Conservation (phyloP, 2,329 filamentous ascomycete species). For the Trichoderma gracile region DNA sequence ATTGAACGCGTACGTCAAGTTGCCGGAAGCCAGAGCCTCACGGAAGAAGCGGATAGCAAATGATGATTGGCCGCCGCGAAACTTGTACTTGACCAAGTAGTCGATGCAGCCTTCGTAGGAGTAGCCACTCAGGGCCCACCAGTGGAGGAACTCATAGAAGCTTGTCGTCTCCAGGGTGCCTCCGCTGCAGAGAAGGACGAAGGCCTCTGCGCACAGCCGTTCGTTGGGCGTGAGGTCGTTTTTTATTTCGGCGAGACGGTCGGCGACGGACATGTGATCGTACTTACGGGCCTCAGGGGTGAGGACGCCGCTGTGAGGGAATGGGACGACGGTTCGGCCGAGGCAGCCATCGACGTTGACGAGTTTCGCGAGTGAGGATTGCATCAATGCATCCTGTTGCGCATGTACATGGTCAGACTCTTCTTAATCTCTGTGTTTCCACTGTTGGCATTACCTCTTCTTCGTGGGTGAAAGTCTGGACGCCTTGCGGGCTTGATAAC, state of each 20-base stretch:
- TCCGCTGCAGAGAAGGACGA: constrained; percentile 14
- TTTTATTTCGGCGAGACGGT: constrained; percentile 14
- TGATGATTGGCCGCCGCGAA: constrained; percentile 12
- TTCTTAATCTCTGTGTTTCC: not conserved
- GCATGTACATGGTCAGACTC: not conserved
- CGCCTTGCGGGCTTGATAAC: constrained; percentile 4
- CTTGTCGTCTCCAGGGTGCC: constrained; percentile 18
- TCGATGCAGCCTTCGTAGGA: constrained; percentile 20
- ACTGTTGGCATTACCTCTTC: constrained; percentile 10
- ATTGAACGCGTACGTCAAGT: constrained; percentile 19
- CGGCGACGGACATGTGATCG: constrained; percentile 21
- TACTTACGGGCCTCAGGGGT: constrained; percentile 17
- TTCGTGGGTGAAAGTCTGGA: constrained; percentile 14
- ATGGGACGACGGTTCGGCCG: constrained; percentile 12
- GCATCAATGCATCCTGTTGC: constrained; percentile 13
- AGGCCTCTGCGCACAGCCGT: constrained; percentile 14
- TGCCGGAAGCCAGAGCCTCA: constrained; percentile 9
- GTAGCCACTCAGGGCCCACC: constrained; percentile 21
- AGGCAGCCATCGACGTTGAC: constrained; percentile 19
- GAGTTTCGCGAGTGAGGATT: constrained; percentile 18
- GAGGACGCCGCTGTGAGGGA: constrained; percentile 11
- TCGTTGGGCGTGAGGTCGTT: constrained; percentile 16
- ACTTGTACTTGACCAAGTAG: constrained; percentile 19
- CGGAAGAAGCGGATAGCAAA: constrained; percentile 19
- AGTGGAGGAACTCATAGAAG: constrained; percentile 22